Evolutionary conservation across 2,329 filamentous ascomycete species (phyloP), one percentile per base, ranked within the genome.

Genomic region (Bipolaris gigantea): DNA sequence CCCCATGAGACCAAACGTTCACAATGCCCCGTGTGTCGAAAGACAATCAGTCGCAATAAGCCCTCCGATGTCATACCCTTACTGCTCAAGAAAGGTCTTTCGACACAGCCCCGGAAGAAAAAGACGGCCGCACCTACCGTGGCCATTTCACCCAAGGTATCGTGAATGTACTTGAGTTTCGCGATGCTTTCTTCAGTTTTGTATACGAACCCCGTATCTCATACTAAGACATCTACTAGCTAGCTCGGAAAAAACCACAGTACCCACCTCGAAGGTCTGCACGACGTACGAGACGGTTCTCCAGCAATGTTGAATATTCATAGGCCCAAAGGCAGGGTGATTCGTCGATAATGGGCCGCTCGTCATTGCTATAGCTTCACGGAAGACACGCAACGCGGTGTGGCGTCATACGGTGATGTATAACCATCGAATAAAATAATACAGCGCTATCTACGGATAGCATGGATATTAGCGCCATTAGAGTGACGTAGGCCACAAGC

Each of bases 11-110:
- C 73, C 1, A 77, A 71, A 40, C 71, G 72, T 19, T 74, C 73
- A 0, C 75, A 77, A 47, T 82, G 80, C 59, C 80, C 80, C 7
- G 76, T 80, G 8, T 79, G 78, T 59, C 70, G 79, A 36, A 80
- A 79, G 58, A 63, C 67, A 36, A 73, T 80, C 53, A 74, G 66
- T 38, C 71, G 75, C 41, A 72, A 62, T 40, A 78, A 72, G 56
- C 61, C 65, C 15, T 61, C 63, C n/a, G 76, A 79, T 50, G 73
- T 77, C 36, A 75, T 80, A 18, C 74, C 76, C 3, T 53, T 74
- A 2, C 61, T 77, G 9, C 65, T 79, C 56, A 79, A 70, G 63
- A 76, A 74, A 56, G 72, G 70, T 0, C 46, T 72, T 18, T 59
- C 66, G 2, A 73, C 72, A 6, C 73, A 75, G 51, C 72, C 72